Percentiles rank a stretch among this genome's conserved stretches.
Evolutionary conservation across 1,284 basidiomycete genomes (phyloP).

Genomic region (Prillingera fragicola): DNA sequence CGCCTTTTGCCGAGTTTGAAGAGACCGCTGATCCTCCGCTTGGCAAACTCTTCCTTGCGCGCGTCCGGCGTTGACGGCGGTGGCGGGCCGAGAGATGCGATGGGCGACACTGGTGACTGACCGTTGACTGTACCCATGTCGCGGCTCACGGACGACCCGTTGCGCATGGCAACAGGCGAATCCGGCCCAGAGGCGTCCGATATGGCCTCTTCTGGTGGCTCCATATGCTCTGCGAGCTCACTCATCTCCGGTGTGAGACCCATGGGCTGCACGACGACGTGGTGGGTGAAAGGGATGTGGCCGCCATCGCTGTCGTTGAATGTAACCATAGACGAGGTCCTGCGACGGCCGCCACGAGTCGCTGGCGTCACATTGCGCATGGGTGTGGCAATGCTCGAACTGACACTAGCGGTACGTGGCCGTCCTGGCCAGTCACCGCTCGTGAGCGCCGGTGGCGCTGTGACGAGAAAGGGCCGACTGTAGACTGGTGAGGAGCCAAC

Average conservation of each 20-base stretch:
- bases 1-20: conserved; percentile 14
- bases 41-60: no score
- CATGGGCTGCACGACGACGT: no score
- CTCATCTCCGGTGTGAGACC: no score
- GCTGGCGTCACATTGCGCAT: conserved; percentile 7
- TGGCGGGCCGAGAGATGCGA: neutral
- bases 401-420: conserved; percentile 10
- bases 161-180: no score
- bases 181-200: no score
- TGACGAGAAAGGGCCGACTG: conserved; percentile 28
- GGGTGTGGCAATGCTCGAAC: conserved; percentile 1
- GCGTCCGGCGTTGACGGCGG: no score
- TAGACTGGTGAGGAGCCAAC: neutral
- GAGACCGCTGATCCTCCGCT: conserved; percentile 14
- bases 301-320: conserved; percentile 21
- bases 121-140: neutral
- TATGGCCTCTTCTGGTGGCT: no score
- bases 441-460: conserved; percentile 36
- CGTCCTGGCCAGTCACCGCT: conserved; percentile 16
- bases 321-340: conserved; percentile 2
- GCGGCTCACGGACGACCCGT: no score
- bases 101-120: neutral
- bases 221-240: no score
- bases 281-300: conserved; percentile 38
- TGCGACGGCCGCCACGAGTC: neutral